Evolutionary conservation across 108 stramenopile genomes (phyloP), one percentile per base, ranked within the genome.

Genomic region (Fragilaria radians): DNA sequence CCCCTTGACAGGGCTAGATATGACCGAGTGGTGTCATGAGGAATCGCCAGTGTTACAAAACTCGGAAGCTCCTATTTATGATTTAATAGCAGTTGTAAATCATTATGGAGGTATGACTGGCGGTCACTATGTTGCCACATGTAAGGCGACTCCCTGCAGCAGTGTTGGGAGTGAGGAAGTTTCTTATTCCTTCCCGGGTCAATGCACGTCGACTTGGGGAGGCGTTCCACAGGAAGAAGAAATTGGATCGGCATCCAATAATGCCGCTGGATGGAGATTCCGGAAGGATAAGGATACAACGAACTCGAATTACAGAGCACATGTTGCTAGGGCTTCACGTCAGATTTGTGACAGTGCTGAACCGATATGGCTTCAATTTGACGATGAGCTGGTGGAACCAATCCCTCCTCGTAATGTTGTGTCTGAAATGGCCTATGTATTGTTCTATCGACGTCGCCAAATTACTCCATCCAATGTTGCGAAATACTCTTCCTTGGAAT

Each of bases 51-150:
- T 67, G 2, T 52, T 69, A 22, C 52, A 74, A 32, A 47, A 63
- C 9, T 62, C 60, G 11, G 89, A 91, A 9, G 48, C 68, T 4
- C 70, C 61, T 57, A 62, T 85, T 4, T 96, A 96, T 67, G 95
- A 96, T 64, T 69, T 96, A 33, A 80, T 93, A 63, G 95, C 86
- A 22, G 96, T 98, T 21, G 67, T 93, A 28, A 97, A 97, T 79
- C 98, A 99, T 68, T 78, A 94, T 61, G 98, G 98, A 17, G 85
- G 95, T 7, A 89, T 97, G 76, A 89, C 85, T 0, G 93, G 95
- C 22, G 98, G 98, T 1, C 98, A 99, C 71, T 99, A 99, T 62
- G 91, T 96, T n/a, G 91, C 97, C 2, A 76, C 69, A 48, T 96
- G 93, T 70, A 88, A 89, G 52, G 92, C 89, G 29, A 83, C 88